Percentiles rank a stretch among this genome's conserved stretches.
phyloP scores from a whole-genome alignment of 169 alveolate species.

The Plasmodium knowlesi region DNA sequence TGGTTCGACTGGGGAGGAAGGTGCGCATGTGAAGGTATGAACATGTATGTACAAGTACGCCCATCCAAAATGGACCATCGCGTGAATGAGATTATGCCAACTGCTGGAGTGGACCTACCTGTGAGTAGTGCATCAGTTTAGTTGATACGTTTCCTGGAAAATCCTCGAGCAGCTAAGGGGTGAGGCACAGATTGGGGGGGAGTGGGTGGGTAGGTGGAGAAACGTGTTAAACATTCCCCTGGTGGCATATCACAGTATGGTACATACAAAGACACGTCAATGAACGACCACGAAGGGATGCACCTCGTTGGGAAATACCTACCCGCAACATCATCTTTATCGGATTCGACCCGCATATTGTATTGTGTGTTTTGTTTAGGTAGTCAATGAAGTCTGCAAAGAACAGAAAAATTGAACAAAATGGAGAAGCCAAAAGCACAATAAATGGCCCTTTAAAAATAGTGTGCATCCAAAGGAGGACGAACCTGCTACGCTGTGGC shows the following conservation, averaged over 20 bases:
- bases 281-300: background rate
- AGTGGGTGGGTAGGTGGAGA: background rate
- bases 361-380: slow-evolving; percentile 91
- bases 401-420: background rate
- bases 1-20: slow-evolving; percentile 87
- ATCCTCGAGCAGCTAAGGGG: slow-evolving; percentile 17
- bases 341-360: slow-evolving; percentile 97
- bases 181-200: background rate
- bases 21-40: background rate
- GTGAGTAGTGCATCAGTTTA: slow-evolving; percentile 55
- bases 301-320: slow-evolving; percentile 6
- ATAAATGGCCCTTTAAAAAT: background rate
- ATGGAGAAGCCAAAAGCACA: background rate
- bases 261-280: background rate
- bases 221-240: background rate
- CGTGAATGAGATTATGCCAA: background rate
- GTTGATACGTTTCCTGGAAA: slow-evolving; percentile 38
- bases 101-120: background rate
- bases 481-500: slow-evolving; percentile 29
- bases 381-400: slow-evolving; percentile 86
- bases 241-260: background rate
- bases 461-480: background rate
- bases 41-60: background rate
- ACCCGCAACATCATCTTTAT: slow-evolving; percentile 89
- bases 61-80: background rate